Conservation (phyloP, 176 grass and related monocot species). For the Oryza longistaminata region DNA sequence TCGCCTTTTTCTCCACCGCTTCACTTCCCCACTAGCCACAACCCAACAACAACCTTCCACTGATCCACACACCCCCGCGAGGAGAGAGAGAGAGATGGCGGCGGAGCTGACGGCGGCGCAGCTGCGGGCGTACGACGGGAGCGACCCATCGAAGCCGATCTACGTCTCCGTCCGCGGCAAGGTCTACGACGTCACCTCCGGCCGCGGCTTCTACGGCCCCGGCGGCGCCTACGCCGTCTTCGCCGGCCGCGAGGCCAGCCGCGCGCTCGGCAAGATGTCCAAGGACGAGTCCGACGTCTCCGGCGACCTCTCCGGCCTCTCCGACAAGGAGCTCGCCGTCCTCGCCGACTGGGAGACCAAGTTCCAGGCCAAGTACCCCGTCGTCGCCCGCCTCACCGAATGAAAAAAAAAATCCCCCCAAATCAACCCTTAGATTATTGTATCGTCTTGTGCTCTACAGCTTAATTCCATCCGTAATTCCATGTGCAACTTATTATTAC, state of each 20-base stretch:
- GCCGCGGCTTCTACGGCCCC: constrained; percentile 86
- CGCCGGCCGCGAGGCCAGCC: constrained; percentile 81
- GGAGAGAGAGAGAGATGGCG: constrained; percentile 1
- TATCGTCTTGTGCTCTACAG: constrained; percentile 13
- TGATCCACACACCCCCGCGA: background rate
- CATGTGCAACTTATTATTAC: background rate
- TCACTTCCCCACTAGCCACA: too few species aligned
- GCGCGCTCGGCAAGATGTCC: constrained; percentile 94
- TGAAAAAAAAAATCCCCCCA: background rate
- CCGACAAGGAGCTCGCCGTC: constrained; percentile 79
- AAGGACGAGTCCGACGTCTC: constrained; percentile 68
- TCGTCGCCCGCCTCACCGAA: constrained; percentile 58
- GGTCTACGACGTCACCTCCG: constrained; percentile 87
- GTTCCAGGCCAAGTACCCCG: constrained; percentile 94
- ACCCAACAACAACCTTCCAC: background rate
- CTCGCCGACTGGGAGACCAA: constrained; percentile 94
- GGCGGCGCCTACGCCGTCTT: constrained; percentile 86
- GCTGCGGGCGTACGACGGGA: constrained; percentile 76
- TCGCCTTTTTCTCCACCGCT: too few species aligned
- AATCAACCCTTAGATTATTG: background rate
- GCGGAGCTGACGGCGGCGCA: constrained; percentile 89
- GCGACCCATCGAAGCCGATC: constrained; percentile 78
- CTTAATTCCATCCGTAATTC: background rate
- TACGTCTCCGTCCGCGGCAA: constrained; percentile 80
- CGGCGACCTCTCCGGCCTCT: constrained; percentile 67